Base-by-base conservation (phyloP, 305 asterid species). In the Fraxinus sp. region DNA sequence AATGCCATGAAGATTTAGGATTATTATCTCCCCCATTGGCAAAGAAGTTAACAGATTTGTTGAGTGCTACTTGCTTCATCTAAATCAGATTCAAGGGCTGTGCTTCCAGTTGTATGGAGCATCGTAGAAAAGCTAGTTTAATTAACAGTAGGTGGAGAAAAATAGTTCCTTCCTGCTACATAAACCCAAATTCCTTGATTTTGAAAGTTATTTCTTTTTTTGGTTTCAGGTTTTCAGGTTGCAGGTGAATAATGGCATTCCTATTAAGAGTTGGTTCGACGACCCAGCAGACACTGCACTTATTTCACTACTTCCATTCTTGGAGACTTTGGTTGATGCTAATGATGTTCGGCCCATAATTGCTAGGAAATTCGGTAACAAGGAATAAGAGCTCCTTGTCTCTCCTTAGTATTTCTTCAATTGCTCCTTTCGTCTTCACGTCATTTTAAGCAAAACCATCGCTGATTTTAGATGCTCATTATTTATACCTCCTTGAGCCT, bases 191-290 rank as follows among this genome's bases (percentile, higher is more conserved):
- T 84, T 86, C 79, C 55, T 81, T 85, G 66, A 33, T 41, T 84
- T 55, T 73, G 84, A 86, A 79, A 76, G 79, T 9, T 36, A 78
- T 20, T 78, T 74, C 20, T 32, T 77, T 80, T 84, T 62, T 49
- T 88, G 85, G 52, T 84, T 83, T 88, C 96, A 96, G 99, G 99
- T 96, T 86, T 96, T 94, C 91, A 89, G 94, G 86, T 88, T 91
- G 91, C 99, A 96, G 92, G 95, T 94, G 88, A 93, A 94, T 91
- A 96, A 96, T 76, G 99, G 99, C 28, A 94, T 96, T 89, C 99
- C 98, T 78, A 94, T 96, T 82, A 88, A 90, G 94, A 96, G 98
- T 91, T 96, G 99, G 99, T 93, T 92, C 79, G 93, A 94, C 86
- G 99, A 96, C 81, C 97, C 96, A 32, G 86, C 95, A 78, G 98